Conservation (phyloP, 805 yeast genomes). For the Maudiozyma serrabonitensis region DNA sequence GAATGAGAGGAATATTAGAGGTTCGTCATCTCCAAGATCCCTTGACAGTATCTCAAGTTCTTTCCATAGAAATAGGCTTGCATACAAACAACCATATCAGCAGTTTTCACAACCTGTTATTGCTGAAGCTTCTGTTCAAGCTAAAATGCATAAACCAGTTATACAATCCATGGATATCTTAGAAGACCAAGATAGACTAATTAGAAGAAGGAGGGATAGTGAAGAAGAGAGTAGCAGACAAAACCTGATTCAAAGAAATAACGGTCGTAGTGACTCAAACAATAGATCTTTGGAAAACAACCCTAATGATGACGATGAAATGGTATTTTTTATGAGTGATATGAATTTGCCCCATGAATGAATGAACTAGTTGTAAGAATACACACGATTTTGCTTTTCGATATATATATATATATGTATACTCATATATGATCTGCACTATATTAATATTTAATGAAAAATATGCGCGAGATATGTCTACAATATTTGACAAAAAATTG, state of each 20-base stretch:
- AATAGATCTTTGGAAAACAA: slow-evolving; percentile 18
- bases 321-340: slow-evolving; percentile 65
- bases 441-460: neutral
- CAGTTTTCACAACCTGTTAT: slow-evolving; percentile 26
- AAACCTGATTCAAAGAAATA: neutral
- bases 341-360: slow-evolving; percentile 37
- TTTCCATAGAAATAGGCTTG: slow-evolving; percentile 14
- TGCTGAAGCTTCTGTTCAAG: slow-evolving; percentile 26
- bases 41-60: slow-evolving; percentile 23
- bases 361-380: neutral
- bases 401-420: neutral
- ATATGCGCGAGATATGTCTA: too few relatives aligned
- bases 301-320: slow-evolving; percentile 53
- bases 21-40: slow-evolving; percentile 22
- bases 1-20: neutral
- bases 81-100: slow-evolving; percentile 20
- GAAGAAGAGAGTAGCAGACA: neutral
- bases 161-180: slow-evolving; percentile 13
- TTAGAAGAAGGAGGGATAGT: neutral
- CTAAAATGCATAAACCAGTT: slow-evolving; percentile 25
- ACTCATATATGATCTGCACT: neutral
- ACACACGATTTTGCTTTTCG: neutral
- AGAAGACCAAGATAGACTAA: slow-evolving; percentile 5
- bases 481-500: too few relatives aligned
- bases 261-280: neutral